Evolutionary conservation across 2,329 filamentous ascomycete genomes (phyloP), one percentile per base, ranked within the genome.

Genomic region (Nemania sp.): DNA sequence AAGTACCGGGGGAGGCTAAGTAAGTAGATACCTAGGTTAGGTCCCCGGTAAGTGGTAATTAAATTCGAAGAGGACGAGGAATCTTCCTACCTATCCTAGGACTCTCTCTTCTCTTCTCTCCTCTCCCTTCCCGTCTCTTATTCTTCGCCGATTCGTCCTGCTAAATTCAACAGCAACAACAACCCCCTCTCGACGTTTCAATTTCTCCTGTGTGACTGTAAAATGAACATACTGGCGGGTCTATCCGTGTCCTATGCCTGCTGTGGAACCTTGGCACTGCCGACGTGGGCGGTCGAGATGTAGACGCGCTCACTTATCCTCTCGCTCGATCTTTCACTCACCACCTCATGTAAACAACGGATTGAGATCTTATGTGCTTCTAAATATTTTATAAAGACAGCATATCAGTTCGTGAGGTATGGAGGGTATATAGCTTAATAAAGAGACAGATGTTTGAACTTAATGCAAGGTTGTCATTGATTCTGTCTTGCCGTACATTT

Each of bases 221-320:
- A n/a, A n/a, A n/a, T 12, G 37, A 33, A 42, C 33, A 40, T 12
- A 22, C 34, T 37, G n/a, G 28, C 31, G 30, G 28, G 34, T 14
- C n/a, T 41, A 17, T 44, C 49, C 49, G 45, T 33, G 7, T 22
- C 31, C 15, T 34, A 12, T 46, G 37, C n/a, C 47, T 57, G 51
- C 28, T 19, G 46, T 54, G 51, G 17, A 41, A 51, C 54, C 23
- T 45, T 43, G 42, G 44, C 49, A 34, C 45, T 28, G 39, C 49
- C 31, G 42, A 49, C 20, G 40, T 47, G 17, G 40, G 45, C 22
- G 34, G 24, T 44, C 28, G 30, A 46, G 23, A 47, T 51, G 17
- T 17, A 26, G 14, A 55, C 14, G 6, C 26, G 23, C 22, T 41
- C 26, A 24, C 23, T 42, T n/a, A n/a, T n/a, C n/a, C n/a, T n/a